Evolutionary conservation across 163 green algal species (phyloP).

Genomic region (Volvox carteri): DNA sequence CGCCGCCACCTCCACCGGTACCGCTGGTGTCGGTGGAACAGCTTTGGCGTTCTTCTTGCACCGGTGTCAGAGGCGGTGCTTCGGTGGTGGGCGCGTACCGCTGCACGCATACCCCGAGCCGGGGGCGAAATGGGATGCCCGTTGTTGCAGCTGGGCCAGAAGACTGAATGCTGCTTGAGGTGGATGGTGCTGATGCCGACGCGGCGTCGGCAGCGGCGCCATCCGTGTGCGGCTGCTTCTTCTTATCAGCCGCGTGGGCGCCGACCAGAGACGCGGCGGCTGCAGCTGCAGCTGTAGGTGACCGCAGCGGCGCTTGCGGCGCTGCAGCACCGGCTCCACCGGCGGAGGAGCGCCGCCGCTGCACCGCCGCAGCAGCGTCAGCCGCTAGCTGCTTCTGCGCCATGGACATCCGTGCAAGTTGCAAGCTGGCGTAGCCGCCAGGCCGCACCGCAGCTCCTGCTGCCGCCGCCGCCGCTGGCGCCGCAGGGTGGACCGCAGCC

Average conservation of each 20-base stretch:
- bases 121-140: background rate
- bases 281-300: background rate
- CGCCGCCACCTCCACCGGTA: no score
- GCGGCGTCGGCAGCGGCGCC: background rate
- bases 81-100: no score
- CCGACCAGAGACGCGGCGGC: background rate
- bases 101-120: background rate
- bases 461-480: background rate
- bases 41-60: no score
- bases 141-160: background rate
- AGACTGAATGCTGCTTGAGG: no score
- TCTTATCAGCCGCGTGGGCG: background rate
- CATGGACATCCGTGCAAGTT: background rate
- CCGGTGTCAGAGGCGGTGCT: no score
- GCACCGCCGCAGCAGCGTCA: conserved; percentile 10
- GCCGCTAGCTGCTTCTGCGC: conserved; percentile 21
- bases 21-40: no score
- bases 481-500: no score
- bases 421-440: conserved; percentile 27
- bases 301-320: no score
- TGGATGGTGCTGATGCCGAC: no score
- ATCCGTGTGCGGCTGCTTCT: background rate
- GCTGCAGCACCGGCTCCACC: background rate
- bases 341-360: background rate
- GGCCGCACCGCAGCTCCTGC: background rate